These are phyloP conservation scores for Astrothelium macrocarpum DNA, from an alignment of 495 filamentous ascomycete genomes.

Conservation along the genomic window DNA sequence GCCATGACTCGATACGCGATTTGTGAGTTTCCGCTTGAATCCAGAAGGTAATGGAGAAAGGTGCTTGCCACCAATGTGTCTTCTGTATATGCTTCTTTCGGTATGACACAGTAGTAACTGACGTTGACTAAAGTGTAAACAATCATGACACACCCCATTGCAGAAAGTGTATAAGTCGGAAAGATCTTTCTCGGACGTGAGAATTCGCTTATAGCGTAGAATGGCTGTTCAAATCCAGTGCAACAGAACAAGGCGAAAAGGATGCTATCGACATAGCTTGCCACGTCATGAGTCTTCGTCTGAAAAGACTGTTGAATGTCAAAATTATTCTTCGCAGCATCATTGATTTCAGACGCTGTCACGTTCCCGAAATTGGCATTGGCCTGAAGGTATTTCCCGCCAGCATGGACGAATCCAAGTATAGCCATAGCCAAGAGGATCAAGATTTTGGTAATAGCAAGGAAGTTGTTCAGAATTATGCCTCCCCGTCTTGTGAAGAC, in stretches of 20 bases:
- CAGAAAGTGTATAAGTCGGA: constrained; percentile 30
- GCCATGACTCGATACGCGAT: constrained; percentile 27
- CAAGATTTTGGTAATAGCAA: constrained; percentile 41
- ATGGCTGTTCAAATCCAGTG: constrained; percentile 36
- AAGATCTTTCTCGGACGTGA: constrained; percentile 33
- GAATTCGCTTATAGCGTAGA: constrained; percentile 41
- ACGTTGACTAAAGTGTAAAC: constrained; percentile 40
- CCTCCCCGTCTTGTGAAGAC: constrained; percentile 39
- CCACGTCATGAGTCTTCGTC: constrained; percentile 9
- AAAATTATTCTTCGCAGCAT: constrained; percentile 19
- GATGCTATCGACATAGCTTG: constrained; percentile 27
- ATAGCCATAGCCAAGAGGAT: constrained; percentile 37
- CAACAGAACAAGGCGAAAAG: constrained; percentile 32
- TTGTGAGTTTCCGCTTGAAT: background rate
- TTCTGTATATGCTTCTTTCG: background rate
- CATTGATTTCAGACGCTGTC: constrained; percentile 11
- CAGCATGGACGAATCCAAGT: constrained; percentile 27
- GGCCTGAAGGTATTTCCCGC: constrained; percentile 14
- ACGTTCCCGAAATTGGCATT: constrained; percentile 11
- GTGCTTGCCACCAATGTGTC: background rate
- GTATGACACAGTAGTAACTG: constrained; percentile 26
- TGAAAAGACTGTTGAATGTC: constrained; percentile 21
- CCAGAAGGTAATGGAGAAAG: constrained; percentile 15
- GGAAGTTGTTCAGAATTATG: constrained; percentile 40
- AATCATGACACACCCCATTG: constrained; percentile 26